Evolutionary conservation across 2,329 filamentous ascomycete species (phyloP).

Genomic region (Venturia effusa): DNA sequence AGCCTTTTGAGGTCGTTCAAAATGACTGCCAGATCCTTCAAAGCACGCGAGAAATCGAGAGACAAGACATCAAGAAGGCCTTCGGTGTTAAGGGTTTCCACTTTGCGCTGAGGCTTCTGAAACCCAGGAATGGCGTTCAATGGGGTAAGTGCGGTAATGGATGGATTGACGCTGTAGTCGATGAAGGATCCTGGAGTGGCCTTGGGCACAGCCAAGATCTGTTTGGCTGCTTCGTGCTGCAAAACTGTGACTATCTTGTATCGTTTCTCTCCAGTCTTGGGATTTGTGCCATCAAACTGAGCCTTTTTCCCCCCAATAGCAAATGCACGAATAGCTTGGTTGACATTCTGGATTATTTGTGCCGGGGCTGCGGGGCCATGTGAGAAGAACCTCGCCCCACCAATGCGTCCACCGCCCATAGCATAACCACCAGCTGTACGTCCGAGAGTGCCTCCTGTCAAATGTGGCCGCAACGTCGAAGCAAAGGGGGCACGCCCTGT

Average conservation of each 20-base stretch:
- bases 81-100: conserved; percentile 63
- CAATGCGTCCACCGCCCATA: conserved; percentile 56
- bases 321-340: conserved; percentile 82
- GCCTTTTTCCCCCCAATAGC: conserved; percentile 83
- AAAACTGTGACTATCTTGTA: conserved; percentile 68
- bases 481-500: conserved; percentile 77
- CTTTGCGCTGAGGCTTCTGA: conserved; percentile 25
- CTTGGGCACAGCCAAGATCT: conserved; percentile 46
- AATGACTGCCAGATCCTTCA: conserved; percentile 72
- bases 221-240: conserved; percentile 61
- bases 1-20: conserved; percentile 74
- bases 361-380: conserved; percentile 76
- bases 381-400: conserved; percentile 78
- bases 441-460: conserved; percentile 77
- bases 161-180: conserved; percentile 81
- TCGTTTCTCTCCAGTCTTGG: conserved; percentile 58
- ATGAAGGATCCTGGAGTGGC: conserved; percentile 65
- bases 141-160: conserved; percentile 75
- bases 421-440: conserved; percentile 85
- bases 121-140: conserved; percentile 49
- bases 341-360: conserved; percentile 92
- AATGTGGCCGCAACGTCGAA: conserved; percentile 76
- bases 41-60: conserved; percentile 73
- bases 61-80: conserved; percentile 78
- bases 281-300: conserved; percentile 68